Evolutionary conservation across 1,284 basidiomycete species (phyloP).

Genomic region (Volvariella surrecta): DNA sequence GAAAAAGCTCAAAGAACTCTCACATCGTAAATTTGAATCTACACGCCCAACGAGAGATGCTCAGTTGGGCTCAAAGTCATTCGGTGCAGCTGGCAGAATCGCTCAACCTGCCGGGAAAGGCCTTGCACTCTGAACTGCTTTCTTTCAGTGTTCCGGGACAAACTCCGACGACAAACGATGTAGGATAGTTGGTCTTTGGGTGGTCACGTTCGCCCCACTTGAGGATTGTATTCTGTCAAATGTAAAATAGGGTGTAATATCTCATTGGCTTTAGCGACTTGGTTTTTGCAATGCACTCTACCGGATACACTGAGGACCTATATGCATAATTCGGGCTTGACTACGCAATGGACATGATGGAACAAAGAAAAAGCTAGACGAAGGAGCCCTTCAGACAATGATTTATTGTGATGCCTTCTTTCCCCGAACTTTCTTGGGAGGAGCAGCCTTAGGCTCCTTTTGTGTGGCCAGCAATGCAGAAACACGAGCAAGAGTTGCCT

Average conservation of each 20-base stretch:
- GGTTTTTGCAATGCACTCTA: not conserved
- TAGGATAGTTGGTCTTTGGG: too few species aligned
- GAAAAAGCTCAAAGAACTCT: slow-evolving; percentile 39
- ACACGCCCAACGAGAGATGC: slow-evolving; percentile 44
- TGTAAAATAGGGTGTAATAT: not conserved
- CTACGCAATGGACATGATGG: slow-evolving; percentile 11
- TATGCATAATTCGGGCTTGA: slow-evolving; percentile 4
- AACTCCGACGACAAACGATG: too few species aligned
- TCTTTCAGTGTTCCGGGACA: too few species aligned
- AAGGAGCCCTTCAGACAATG: slow-evolving; percentile 11
- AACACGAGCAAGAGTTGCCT: slow-evolving; percentile 78
- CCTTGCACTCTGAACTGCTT: slow-evolving; percentile 24
- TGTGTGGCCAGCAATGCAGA: slow-evolving; percentile 68
- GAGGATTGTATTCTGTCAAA: too few species aligned
- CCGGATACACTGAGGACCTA: not conserved
- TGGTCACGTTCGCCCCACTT: too few species aligned
- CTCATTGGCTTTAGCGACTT: not conserved
- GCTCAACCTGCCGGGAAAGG: slow-evolving; percentile 48
- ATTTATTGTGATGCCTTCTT: slow-evolving; percentile 37
- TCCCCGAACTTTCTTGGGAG: slow-evolving; percentile 69
- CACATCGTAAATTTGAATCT: slow-evolving; percentile 39
- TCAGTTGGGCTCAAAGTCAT: slow-evolving; percentile 24
- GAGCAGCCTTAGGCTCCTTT: slow-evolving; percentile 65
- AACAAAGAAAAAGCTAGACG: slow-evolving; percentile 10
- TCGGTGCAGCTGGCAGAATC: slow-evolving; percentile 43